Conservation (phyloP, 73 alveolate genomes). For the Stentor coeruleus region DNA sequence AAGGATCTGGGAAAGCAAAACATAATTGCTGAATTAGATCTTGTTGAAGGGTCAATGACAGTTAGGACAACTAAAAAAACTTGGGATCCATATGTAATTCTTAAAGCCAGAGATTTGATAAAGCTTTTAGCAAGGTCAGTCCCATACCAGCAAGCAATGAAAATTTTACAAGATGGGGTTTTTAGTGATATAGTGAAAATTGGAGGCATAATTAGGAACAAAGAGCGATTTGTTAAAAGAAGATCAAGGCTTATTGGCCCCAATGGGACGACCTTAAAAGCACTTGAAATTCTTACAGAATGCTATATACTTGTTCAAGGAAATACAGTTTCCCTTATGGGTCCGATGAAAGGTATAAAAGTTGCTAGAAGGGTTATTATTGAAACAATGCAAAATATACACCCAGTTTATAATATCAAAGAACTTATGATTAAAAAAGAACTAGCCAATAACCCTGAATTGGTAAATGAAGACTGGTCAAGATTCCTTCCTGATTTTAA, state of each 20-base stretch:
- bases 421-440: constrained; percentile 99
- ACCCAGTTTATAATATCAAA: constrained; percentile 91
- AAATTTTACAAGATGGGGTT: constrained; percentile 67
- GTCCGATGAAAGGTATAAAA: constrained; percentile 87
- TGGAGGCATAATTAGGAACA: constrained; percentile 88
- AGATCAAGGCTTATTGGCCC: constrained; percentile 99
- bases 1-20: constrained; percentile 61
- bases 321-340: constrained; percentile 98
- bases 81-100: constrained; percentile 98
- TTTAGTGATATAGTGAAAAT: constrained; percentile 97
- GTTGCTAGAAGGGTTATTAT: constrained; percentile 81
- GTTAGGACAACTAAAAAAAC: constrained; percentile 95
- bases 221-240: constrained; percentile 97
- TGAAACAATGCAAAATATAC: constrained; percentile 96
- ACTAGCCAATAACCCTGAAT: constrained; percentile 89
- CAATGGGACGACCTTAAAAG: constrained; percentile 98
- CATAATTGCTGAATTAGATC: constrained; percentile 86
- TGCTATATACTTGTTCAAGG: constrained; percentile 98
- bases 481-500: constrained; percentile 97
- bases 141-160: constrained; percentile 93
- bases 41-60: constrained; percentile 98
- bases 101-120: constrained; percentile 97
- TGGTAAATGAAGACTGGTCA: constrained; percentile 47
- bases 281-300: constrained; percentile 84
- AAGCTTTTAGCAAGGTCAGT: constrained; percentile 96